Base-by-base conservation (phyloP, 2,329 filamentous ascomycete genomes). In the Beauveria asiatica region DNA sequence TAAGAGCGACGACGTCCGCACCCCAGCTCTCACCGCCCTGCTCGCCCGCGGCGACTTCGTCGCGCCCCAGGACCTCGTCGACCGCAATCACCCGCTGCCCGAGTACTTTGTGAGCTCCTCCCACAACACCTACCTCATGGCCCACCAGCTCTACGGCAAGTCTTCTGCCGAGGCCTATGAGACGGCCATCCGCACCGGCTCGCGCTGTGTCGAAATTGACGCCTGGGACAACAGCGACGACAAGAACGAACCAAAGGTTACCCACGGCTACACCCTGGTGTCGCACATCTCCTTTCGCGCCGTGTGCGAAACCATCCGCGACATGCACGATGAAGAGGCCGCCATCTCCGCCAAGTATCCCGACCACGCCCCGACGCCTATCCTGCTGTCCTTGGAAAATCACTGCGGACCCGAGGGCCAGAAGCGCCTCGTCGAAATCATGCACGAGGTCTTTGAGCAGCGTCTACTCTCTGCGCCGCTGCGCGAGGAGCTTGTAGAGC, bases 101-200 rank as follows among this genome's bases (percentile, higher is more conserved):
- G 84, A 88, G 64, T 90, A 90, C 71, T 89, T 85, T 67, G 83
- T 90, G 72, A 87, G 83, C 71, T 88, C 85, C 4, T 87, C 83
- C 64, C 87, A 90, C 74, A 90, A 90, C 71, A 90, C 87, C 0
- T 90, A 90, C 66, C 75, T 90, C 27, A 76, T 85, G 66, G 86
- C 85, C 0, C 84, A 89, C 69, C 87, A 90, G 72, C 80, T 90
- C 2, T 86, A 79, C 65, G 87, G 87, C 5, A 75, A 75, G 23
- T 87, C 84, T 1, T 83, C 81, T 3, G 83, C 84, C 8, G 74
- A 77, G 4, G 86, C 84, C 0, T 90, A 90, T 67, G 79, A 85
- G 66, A 83, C 78, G 6, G 83, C 84, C 0, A 74, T 90, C 17
- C 75, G 73, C 33, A 82, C 84, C 0, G 87, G 86, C 1, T 84